Evolutionary conservation across 768 basidiomycete species (phyloP), one percentile per base, ranked within the genome.

Genomic region (Glaciozyma antarctica): DNA sequence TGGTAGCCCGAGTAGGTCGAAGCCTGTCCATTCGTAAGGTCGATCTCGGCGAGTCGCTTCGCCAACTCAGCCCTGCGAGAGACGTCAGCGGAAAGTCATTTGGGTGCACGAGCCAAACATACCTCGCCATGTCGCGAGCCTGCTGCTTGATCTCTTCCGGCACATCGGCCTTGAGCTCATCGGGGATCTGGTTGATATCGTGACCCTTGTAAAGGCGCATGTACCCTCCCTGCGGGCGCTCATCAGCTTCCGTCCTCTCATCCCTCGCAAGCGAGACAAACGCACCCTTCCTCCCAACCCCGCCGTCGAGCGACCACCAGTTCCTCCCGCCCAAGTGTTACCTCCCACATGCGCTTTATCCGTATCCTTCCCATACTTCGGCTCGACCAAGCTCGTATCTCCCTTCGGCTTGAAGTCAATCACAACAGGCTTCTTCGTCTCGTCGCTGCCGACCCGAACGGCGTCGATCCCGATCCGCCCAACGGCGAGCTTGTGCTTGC

Each of bases 51-150:
- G 8, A 69, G 61, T 24, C 56, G 54, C 5, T 43, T 55, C 1
- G 68, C 68, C 13, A 69, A 54, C 51, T 69, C 68, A 21, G 48
- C 57, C 34, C 62, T 60, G 48, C 22, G 5, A 41, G 34, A 4
- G 12, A 10, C 1, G 30, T 12, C 16, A 47, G n/a, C n/a, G n/a
- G 3, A 15, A 5, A 21, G 13, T 9, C 26, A 10, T 1, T 22
- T 21, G 22, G 15, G 26, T 21, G 12, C 24, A 7, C 49, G n/a
- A 3, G 49, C n/a, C 22, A 15, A 32, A 21, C 47, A 28, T 26
- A 58, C 49, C 67, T 17, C 10, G 68, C 68, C 68, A 69, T 69
- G 21, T 69, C 68, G 5, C 68, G 47, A 15, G 68, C 68, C 32
- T 61, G 34, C 48, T 65, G 47, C 38, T 44, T 44, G 61, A 66